Percentiles rank a stretch among this genome's conserved stretches.
Evolutionary conservation across 768 basidiomycete species (phyloP).

Genomic region (Lentinula boryana): DNA sequence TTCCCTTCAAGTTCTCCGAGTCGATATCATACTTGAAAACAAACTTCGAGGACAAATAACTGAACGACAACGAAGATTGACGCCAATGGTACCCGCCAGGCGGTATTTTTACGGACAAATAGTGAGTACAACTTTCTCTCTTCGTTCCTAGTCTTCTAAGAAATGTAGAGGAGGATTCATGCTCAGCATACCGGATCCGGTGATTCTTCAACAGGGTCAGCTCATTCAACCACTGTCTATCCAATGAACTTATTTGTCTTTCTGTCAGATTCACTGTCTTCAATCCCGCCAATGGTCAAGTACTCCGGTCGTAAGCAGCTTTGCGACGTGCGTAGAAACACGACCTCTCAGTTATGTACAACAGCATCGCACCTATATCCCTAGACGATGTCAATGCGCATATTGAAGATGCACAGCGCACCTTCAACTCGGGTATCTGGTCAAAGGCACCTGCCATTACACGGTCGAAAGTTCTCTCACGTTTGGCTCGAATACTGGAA

Average conservation of each 20-base stretch:
- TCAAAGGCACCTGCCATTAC: constrained; percentile 50
- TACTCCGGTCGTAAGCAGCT: constrained; percentile 46
- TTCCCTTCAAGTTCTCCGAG: no score
- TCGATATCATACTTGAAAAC: no score
- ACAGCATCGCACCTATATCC: constrained; percentile 52
- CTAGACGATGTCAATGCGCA: constrained; percentile 43
- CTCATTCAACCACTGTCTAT: not conserved
- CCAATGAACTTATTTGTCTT: not conserved
- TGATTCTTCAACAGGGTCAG: not conserved
- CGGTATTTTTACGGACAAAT: no score
- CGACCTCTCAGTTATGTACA: not conserved
- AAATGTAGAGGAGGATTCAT: no score
- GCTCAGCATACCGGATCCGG: not conserved
- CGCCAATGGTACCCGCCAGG: no score
- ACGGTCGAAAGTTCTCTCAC: constrained; percentile 61
- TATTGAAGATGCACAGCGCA: constrained; percentile 48
- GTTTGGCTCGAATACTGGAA: constrained; percentile 59
- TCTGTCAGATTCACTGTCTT: constrained; percentile 40
- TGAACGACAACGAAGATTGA: no score
- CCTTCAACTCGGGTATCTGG: constrained; percentile 68
- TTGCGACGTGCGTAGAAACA: not conserved
- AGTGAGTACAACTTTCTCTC: no score
- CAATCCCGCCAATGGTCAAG: constrained; percentile 67
- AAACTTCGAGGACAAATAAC: no score
- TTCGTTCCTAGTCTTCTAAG: no score